Base-by-base conservation (phyloP, 1,284 basidiomycete genomes). In the Cutaneotrichosporon sp. region DNA sequence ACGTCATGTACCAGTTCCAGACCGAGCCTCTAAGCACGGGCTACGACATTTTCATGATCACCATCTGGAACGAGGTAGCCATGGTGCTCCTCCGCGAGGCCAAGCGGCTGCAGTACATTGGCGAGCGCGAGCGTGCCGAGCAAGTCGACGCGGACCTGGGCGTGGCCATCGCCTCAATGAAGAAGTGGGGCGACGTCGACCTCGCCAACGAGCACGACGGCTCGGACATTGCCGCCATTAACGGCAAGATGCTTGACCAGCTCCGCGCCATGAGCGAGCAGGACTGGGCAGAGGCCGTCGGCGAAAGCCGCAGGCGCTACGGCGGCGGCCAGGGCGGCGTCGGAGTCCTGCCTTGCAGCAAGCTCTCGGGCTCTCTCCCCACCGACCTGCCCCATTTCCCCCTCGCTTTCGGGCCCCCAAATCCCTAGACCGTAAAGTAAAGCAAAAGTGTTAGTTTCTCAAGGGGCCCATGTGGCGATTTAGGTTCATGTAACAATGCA, bases 31-130 rank as follows among this genome's bases (percentile, higher is more conserved):
- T 62, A 52, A 52, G 50, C 40, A 53, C 56, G 2, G 62, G 54
- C 40, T 62, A 60, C 51, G 62, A 61, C 49, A 54, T 58, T 20
- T 64, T 61, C 54, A 60, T 61, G 51, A 61, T 62, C 38, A 62
- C 58, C 4, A 58, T 63, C 22, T 66, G 64, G 64, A 64, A 62
- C 51, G 59, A 62, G 34, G 61, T 63, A 8, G 61, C 63, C 36
- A 66, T 63, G 64, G 54, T 63, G 21, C 51, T 66, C 4, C 40
- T 66, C 33, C 53, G 64, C 22, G 64, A 66, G 38, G 43, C 55
- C 12, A 66, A 64, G 58, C 52, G 64, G 3, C 52, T 59, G 20
- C 49, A 58, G 52, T 42, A 49, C 21, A 22, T 45, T 2, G 53
- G 53, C 34, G 21, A 49, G 47, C 33, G 18, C 23, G 51, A 49